Conservation (phyloP, 192 early-diverging fungal genomes). For the Coemansia sp. region DNA sequence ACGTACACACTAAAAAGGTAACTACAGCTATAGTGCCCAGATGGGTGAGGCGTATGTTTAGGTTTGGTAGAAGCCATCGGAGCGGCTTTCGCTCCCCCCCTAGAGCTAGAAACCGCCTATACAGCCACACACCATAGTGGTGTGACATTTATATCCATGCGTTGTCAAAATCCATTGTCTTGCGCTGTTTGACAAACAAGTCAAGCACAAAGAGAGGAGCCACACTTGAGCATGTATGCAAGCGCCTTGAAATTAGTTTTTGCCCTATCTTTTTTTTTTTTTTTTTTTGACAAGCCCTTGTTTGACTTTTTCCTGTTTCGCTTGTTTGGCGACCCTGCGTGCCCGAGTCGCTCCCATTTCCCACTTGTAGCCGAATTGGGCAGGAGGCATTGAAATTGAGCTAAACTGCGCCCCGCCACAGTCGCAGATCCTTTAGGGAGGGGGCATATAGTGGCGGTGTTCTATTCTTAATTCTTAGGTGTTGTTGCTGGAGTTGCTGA, state of each 20-base stretch:
- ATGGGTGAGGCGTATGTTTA: slow-evolving; percentile 3
- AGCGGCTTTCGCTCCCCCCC: background rate
- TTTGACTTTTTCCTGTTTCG: slow-evolving; percentile 1
- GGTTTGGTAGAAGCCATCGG: background rate
- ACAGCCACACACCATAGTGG: background rate
- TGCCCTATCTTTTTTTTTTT: background rate
- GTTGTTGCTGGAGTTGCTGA: background rate
- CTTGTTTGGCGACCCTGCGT: slow-evolving; percentile 4
- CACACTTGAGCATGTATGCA: slow-evolving; percentile 8
- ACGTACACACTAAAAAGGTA: background rate
- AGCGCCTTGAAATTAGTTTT: background rate
- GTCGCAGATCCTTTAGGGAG: background rate
- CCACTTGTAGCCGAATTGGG: background rate
- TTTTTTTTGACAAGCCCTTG: background rate
- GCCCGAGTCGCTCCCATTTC: background rate
- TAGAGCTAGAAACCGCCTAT: background rate
- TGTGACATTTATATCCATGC: slow-evolving; percentile 5
- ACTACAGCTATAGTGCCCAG: background rate
- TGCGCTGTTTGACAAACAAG: background rate
- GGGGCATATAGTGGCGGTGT: slow-evolving; percentile 1
- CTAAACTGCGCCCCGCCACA: background rate
- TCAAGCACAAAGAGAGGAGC: background rate
- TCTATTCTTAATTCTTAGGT: background rate
- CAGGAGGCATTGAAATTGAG: slow-evolving; percentile 6
- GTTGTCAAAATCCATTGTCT: background rate